A percentile compares a stretch with the other conserved stretches of the same genome.
These are phyloP conservation scores for Phytophthora agathidicida DNA, from an alignment of 352 stramenopile species.

Conservation along the genomic window DNA sequence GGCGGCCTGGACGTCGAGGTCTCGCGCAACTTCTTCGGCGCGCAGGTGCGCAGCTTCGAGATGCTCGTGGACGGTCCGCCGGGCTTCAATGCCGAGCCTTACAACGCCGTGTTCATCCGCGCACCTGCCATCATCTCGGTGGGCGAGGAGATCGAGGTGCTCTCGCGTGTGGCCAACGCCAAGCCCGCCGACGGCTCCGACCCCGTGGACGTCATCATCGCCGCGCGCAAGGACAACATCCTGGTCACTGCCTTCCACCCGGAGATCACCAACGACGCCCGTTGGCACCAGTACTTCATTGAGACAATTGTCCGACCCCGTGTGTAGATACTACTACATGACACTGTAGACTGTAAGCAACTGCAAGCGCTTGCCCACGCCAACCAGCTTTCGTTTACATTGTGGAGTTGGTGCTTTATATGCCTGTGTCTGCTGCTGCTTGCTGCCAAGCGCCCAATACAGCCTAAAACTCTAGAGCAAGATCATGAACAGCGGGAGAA, in stretches of 20 bases:
- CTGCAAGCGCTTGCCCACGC: constrained; percentile 8
- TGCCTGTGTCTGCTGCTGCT: constrained; percentile 14
- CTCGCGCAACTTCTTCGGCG: constrained; percentile 98
- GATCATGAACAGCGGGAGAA: constrained; percentile 26
- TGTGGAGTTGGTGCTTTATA: constrained; percentile 14
- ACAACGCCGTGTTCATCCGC: constrained; percentile 97
- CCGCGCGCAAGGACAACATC: constrained; percentile 88
- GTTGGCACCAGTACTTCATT: constrained; percentile 96
- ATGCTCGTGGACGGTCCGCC: constrained; percentile 66
- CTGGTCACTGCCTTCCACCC: constrained; percentile 97
- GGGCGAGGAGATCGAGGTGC: constrained; percentile 88
- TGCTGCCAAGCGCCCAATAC: constrained; percentile 23
- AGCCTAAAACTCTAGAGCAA: constrained; percentile 40
- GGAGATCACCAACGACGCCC: constrained; percentile 93
- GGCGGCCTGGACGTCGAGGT: constrained; percentile 95
- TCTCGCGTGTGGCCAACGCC: constrained; percentile 87
- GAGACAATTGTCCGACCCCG: constrained; percentile 64
- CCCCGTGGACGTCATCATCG: constrained; percentile 82
- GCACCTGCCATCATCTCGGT: constrained; percentile 95
- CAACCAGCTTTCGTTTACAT: constrained; percentile 36
- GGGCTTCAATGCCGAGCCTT: constrained; percentile 66
- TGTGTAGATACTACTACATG: constrained; percentile 32
- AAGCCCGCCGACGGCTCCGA: constrained; percentile 79
- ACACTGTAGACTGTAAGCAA: constrained; percentile 1
- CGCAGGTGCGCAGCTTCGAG: constrained; percentile 90